Evolutionary conservation across 352 stramenopile genomes (phyloP).

Genomic region (Globisporangium barbulae): DNA sequence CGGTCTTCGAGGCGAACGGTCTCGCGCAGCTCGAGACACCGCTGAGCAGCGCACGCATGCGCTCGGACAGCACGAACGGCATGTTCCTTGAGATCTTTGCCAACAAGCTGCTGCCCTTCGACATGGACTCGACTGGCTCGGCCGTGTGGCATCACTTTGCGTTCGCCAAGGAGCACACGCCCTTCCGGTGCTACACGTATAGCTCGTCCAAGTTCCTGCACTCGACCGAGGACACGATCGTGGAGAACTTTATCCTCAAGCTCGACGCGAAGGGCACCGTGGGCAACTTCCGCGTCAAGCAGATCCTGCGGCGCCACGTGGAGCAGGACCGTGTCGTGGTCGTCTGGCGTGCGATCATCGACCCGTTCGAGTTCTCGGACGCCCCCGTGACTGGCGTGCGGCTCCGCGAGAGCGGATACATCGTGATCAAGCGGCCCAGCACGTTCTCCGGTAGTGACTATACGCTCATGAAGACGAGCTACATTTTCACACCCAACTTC

Average conservation of each 20-base stretch:
- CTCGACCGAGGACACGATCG: conserved; percentile 43
- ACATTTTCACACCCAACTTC: conserved; percentile 36
- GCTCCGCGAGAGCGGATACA: conserved; percentile 60
- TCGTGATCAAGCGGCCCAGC: conserved; percentile 37
- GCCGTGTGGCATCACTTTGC: conserved; percentile 41
- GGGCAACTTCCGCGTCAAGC: conserved; percentile 50
- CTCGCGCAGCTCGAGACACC: conserved; percentile 2
- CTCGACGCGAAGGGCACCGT: conserved; percentile 45
- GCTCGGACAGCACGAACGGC: conserved; percentile 7
- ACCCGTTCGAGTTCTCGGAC: conserved; percentile 49
- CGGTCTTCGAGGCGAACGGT: conserved; percentile 4
- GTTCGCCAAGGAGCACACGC: conserved; percentile 10
- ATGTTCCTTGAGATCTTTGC: conserved; percentile 42
- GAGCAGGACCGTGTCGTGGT: conserved; percentile 50
- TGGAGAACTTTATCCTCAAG: conserved; percentile 60
- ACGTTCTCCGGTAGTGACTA: conserved; percentile 20
- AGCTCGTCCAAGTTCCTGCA: conserved; percentile 7
- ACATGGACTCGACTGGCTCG: conserved; percentile 27
- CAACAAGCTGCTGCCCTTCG: conserved; percentile 36
- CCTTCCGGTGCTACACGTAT: conserved; percentile 11
- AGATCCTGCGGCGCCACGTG: conserved; percentile 47
- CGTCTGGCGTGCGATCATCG: conserved; percentile 52
- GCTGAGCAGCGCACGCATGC: background rate
- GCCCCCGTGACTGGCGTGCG: conserved; percentile 40
- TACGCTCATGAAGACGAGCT: conserved; percentile 42